Conservation (phyloP, 2,329 filamentous ascomycete species). For the Raffaelea albimanens region DNA sequence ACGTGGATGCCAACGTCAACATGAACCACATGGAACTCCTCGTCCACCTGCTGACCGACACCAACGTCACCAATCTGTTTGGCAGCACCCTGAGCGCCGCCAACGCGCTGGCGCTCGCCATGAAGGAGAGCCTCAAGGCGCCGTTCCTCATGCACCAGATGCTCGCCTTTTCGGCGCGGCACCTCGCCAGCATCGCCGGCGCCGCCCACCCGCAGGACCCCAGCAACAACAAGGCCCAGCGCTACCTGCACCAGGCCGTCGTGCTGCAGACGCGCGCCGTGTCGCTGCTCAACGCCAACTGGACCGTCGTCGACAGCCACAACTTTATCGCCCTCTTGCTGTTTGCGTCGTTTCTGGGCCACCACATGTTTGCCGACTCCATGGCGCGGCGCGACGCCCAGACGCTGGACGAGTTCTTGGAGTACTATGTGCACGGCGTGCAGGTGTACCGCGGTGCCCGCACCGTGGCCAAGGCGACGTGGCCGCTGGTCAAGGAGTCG, state of each 20-base stretch:
- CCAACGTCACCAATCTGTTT: constrained; percentile 13
- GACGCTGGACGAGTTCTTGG: constrained; percentile 18
- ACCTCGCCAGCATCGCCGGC: constrained; percentile 15
- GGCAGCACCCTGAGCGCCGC: constrained; percentile 11
- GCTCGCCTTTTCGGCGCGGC: constrained; percentile 25
- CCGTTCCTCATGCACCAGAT: constrained; percentile 27
- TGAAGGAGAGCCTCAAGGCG: constrained; percentile 16
- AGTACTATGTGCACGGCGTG: constrained; percentile 20
- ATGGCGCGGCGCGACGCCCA: constrained; percentile 15
- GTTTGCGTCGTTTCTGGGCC: constrained; percentile 23
- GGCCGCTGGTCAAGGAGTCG: constrained; percentile 20
- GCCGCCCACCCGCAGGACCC: too few species aligned
- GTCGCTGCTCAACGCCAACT: constrained; percentile 19
- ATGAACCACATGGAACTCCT: constrained; percentile 25
- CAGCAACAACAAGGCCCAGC: constrained; percentile 14
- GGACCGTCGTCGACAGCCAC: constrained; percentile 14
- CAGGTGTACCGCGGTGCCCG: constrained; percentile 16
- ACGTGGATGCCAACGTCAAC: constrained; percentile 16
- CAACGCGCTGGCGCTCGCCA: constrained; percentile 11
- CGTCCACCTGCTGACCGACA: constrained; percentile 17
- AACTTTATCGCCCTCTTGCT: constrained; percentile 24
- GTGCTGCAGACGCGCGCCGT: constrained; percentile 23
- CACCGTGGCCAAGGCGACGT: constrained; percentile 15
- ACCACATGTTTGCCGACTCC: constrained; percentile 24
- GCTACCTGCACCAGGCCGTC: constrained; percentile 17